Conservation (phyloP, 306 rosid species). For the Albizia julibrissin region DNA sequence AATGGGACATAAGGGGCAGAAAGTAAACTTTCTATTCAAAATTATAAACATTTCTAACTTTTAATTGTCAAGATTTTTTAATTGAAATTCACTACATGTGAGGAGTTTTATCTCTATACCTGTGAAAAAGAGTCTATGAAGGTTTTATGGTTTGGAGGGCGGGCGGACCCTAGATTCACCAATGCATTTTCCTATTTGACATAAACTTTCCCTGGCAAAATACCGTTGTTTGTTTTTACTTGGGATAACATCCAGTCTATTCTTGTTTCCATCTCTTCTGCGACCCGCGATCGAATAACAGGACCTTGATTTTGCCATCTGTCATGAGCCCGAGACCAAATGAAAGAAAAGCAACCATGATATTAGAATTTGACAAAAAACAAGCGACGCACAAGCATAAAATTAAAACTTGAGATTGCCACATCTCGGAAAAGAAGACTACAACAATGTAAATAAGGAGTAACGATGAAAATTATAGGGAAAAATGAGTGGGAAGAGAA, state of each 20-base stretch:
- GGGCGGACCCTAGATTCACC: background rate
- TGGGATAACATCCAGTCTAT: background rate
- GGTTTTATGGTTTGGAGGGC: too few species aligned
- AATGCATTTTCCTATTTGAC: background rate
- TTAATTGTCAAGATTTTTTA: background rate
- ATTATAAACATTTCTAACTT: too few species aligned
- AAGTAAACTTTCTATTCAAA: too few species aligned
- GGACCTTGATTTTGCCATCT: background rate
- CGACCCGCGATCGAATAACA: background rate
- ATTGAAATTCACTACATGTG: background rate
- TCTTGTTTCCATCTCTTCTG: background rate
- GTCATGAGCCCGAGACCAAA: slow-evolving; percentile 11
- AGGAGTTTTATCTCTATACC: too few species aligned
- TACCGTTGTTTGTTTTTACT: background rate
- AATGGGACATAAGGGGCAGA: too few species aligned
- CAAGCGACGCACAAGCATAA: background rate
- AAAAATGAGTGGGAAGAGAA: slow-evolving; percentile 32
- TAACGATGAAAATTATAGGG: slow-evolving; percentile 26
- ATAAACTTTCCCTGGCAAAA: background rate
- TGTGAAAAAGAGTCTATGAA: too few species aligned
- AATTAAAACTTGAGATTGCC: slow-evolving; percentile 20
- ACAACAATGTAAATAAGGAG: background rate
- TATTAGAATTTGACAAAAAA: slow-evolving; percentile 3
- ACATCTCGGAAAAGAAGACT: slow-evolving; percentile 43
- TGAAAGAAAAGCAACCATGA: slow-evolving; percentile 26